These are phyloP conservation scores for Schrenkiella parvula DNA, from an alignment of 345 rosid species.

Conservation along the genomic window DNA sequence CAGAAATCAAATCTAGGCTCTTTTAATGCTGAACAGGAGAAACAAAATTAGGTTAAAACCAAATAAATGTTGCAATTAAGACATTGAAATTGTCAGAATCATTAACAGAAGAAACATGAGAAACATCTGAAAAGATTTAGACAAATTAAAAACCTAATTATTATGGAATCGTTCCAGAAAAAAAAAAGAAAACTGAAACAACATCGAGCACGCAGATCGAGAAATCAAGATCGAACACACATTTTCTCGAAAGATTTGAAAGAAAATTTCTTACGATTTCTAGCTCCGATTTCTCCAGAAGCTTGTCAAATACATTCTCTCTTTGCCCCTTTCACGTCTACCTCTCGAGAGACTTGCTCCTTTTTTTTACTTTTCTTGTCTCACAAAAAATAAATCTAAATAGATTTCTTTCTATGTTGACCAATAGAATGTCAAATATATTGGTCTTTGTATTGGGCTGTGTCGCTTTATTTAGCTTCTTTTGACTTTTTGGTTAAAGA, in stretches of 20 bases:
- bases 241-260: not conserved
- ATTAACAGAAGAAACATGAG: not conserved
- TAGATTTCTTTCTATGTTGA: not conserved
- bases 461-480: constrained; percentile 18
- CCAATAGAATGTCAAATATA: constrained; percentile 25
- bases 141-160: constrained; percentile 17
- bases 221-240: constrained; percentile 18
- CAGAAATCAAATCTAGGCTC: not conserved
- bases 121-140: not conserved
- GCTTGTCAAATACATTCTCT: constrained; percentile 28
- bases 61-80: constrained; percentile 22
- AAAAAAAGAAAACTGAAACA: not conserved
- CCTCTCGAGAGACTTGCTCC: not conserved
- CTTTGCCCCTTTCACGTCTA: constrained; percentile 14
- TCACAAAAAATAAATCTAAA: too few relatives aligned
- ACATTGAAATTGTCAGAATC: not conserved
- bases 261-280: constrained; percentile 15
- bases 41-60: constrained; percentile 6
- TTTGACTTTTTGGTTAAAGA: constrained; percentile 5
- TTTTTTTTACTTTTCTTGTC: not conserved
- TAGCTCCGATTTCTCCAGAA: constrained; percentile 8
- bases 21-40: not conserved
- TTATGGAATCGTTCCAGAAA: not conserved
- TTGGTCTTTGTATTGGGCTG: constrained; percentile 13
- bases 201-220: constrained; percentile 1